Evolutionary conservation across 768 basidiomycete genomes (phyloP), one percentile per base, ranked within the genome.

Genomic region (Cubamyces lactineus): DNA sequence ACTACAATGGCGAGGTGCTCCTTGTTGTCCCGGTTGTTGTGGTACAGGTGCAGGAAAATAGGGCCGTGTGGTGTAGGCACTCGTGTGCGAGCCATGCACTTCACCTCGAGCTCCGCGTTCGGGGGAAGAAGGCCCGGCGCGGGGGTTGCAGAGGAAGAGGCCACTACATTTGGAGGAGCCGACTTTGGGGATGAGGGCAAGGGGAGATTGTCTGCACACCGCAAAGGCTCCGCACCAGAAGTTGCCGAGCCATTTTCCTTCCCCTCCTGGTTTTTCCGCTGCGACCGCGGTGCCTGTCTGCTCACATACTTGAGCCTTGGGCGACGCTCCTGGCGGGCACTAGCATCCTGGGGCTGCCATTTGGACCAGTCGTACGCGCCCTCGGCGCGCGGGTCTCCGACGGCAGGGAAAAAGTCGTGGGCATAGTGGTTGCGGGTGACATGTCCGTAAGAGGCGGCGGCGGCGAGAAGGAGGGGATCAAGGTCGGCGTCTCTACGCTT

Each of bases 1-100:
- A 96, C 83, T 63, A 99, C 95, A 61, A 99, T 86, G 0, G 96
- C 96, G 17, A 99, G 84, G 72, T 99, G 97, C 71, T 99, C 97
- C 75, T 98, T 98, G 72, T 73, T 79, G 77, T 98, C 97, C 55
- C 82, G 85, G 69, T 88, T 91, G 73, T 97, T 98, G 74, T 94
- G 93, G 77, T 98, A 98, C 56, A 98, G 78, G 70, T 98, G 94
- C 11, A 98, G 82, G 77, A 98, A 98, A 17, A 89, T 86, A 13
- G 92, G 87, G 5, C 96, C 96, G 68, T 98, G 93, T 0, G 93
- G 92, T 0, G 97, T 99, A 43, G 97, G 97, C 73, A 98, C 92
- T 59, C 97, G 90, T 3, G 97, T 98, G 59, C 97, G 91, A 13
- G 94, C 97, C 87, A 96, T 93, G 74, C 97, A 99, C 73, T 86